Conservation (phyloP, 2,329 filamentous ascomycete genomes). For the Xylariaceae sp. region DNA sequence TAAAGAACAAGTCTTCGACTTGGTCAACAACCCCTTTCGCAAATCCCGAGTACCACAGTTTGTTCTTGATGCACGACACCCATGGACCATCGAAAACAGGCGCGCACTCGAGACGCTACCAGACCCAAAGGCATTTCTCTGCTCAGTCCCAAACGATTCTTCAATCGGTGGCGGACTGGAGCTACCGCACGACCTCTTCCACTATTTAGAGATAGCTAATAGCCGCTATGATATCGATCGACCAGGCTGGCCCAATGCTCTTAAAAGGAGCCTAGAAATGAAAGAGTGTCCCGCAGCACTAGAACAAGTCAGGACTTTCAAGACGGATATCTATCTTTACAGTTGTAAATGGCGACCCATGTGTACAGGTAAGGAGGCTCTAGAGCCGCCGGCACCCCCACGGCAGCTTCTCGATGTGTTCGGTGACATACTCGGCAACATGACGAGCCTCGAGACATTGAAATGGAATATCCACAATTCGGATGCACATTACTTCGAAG, state of each 20-base stretch:
- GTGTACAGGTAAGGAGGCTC: background rate
- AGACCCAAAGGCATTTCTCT: slow-evolving; percentile 5
- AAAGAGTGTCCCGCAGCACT: slow-evolving; percentile 5
- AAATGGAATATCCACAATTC: background rate
- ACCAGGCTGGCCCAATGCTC: slow-evolving; percentile 5
- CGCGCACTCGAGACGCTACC: slow-evolving; percentile 1
- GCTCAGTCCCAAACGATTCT: background rate
- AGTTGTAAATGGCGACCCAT: background rate
- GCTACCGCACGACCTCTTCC: slow-evolving; percentile 7
- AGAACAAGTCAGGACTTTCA: slow-evolving; percentile 8
- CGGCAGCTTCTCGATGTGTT: background rate
- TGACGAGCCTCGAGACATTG: slow-evolving; percentile 13
- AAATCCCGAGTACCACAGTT: slow-evolving; percentile 10
- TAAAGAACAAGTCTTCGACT: background rate
- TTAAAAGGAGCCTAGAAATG: slow-evolving; percentile 1
- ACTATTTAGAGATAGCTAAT: slow-evolving; percentile 8
- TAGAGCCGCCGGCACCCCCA: slow-evolving; percentile 3
- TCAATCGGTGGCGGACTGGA: background rate
- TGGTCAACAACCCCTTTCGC: slow-evolving; percentile 1
- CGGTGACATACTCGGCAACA: slow-evolving; percentile 7
- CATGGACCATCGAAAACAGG: slow-evolving; percentile 6
- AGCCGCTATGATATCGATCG: background rate
- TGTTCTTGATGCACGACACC: slow-evolving; percentile 4
- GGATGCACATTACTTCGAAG: background rate
- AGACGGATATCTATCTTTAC: background rate